Base-by-base conservation (phyloP, 805 yeast genomes). In the Candida qinlingensis region DNA sequence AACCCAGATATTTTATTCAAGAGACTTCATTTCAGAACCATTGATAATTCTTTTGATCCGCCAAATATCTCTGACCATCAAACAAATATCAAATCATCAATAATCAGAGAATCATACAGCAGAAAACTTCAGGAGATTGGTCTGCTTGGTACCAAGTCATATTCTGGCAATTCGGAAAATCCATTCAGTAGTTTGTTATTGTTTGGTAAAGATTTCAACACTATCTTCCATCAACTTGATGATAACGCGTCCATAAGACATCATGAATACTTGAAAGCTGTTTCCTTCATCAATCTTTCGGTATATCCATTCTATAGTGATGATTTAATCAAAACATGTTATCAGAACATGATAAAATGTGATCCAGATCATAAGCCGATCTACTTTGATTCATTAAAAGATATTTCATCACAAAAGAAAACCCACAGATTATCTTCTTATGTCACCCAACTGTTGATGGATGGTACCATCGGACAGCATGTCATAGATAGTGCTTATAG, bases 381-480 rank as follows among this genome's bases (percentile, higher is more conserved):
- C 34, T 83, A 82, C 54, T 75, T 79, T 54, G 90, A 85, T 60
- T 76, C 84, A 0, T 61, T 85, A 34, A 67, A 64, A 6, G 73
- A 65, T 37, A 68, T 84, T 37, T 75, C 85, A 0, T 72, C 75
- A n/a, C 55, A 66, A 0, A 71, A 80, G 47, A 66, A 70, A 7
- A 71, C 78, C 1, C 75, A 75, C 48, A 74, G 69, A 39, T 60
- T 83, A 29, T 70, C 71, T 46, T 56, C 66, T 28, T 69, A 59
- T 40, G 74, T 78, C 8, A 66, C 75, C 7, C 75, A 75, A 39
- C 67, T 79, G 31, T 63, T 71, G 33, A 76, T 81, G 3, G 70
- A 74, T 39, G 84, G 86, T 31, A 67, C 72, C 6, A 65, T 78
- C 13, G 81, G 87, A 1, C 67, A 73, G 42, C 69, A 69, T 28